A percentile compares a stretch with the other conserved stretches of the same genome.
phyloP scores from a whole-genome alignment of 2,329 filamentous ascomycete species.

The Fusarium nematophilum region DNA sequence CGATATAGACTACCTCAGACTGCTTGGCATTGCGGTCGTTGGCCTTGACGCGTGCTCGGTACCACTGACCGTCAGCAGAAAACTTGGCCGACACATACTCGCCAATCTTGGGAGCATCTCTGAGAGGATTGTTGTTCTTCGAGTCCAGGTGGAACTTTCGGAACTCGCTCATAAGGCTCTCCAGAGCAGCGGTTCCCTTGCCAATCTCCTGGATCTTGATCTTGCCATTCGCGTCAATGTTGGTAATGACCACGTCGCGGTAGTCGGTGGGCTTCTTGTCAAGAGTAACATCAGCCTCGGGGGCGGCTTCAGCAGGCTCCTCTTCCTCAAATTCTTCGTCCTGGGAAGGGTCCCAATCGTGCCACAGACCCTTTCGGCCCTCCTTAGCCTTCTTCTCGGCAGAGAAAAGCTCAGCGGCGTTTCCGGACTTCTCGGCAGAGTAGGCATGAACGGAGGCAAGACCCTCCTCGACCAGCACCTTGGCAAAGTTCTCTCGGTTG shows the following conservation, averaged over 20 bases:
- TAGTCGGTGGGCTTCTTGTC: constrained; percentile 83
- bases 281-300: constrained; percentile 62
- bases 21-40: constrained; percentile 93
- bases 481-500: constrained; percentile 95
- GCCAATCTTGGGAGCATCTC: constrained; percentile 85
- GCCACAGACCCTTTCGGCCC: constrained; percentile 87
- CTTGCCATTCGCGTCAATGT: constrained; percentile 83
- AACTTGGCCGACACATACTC: constrained; percentile 94
- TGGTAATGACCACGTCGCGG: constrained; percentile 91
- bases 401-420: constrained; percentile 85
- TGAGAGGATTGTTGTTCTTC: constrained; percentile 79
- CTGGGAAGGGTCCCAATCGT: constrained; percentile 91
- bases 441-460: constrained; percentile 92
- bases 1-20: constrained; percentile 92
- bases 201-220: constrained; percentile 94
- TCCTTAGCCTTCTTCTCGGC: constrained; percentile 93
- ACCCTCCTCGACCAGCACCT: constrained; percentile 92
- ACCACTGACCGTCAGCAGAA: constrained; percentile 91
- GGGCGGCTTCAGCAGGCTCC: constrained; percentile 62
- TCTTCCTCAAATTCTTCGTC: constrained; percentile 73
- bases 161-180: constrained; percentile 91
- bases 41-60: constrained; percentile 88
- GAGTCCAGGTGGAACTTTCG: constrained; percentile 89
- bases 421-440: constrained; percentile 94
- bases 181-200: constrained; percentile 84